Base-by-base conservation (phyloP, 1,284 basidiomycete species). In the Pseudozyma sp. region DNA sequence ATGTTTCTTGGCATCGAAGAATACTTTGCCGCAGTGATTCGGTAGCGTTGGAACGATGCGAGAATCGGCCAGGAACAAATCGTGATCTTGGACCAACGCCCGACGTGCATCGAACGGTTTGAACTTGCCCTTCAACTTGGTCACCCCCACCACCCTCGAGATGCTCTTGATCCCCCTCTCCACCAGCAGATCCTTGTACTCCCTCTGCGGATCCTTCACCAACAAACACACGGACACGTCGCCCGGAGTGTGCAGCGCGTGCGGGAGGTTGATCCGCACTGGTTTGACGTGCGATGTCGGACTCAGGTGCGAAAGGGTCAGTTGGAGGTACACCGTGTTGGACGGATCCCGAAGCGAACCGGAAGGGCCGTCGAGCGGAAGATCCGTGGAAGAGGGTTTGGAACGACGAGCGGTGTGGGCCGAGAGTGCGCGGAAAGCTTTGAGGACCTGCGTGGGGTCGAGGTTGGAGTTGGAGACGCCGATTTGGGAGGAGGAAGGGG, bases 1-100 rank as follows among this genome's bases (percentile, higher is more conserved):
- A 84, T 95, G 92, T 86, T 98, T 99, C 86, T 97, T 97, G 0
- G 94, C 92, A 24, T 93, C 89, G 78, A 97, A 94, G 88, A 94
- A 98, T 78, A 92, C 92, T 68, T 90, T 91, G 24, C 96, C 97
- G 6, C 98, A 87, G 48, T 97, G 85, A 66, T 90, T 90, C 3
- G 96, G 96, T 67, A 98, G 88, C 58, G 94, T 86, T n/a, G 92
- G 90, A 29, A 97, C 87, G 40, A 99, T 89, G 40, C 94, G 88
- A 74, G 96, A 92, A 85, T 99, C 96, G 19, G 93, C 94, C 37
- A 99, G 87, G 86, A 98, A 99, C 69, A 98, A 81, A 7, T 91
- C 94, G 79, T 97, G 92, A 83, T 96, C 94, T 81, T 92, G 91
- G 77, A 96, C 86, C 37, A 99, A 86, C 83, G 92, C 87, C 47